A percentile compares a stretch with the other conserved stretches of the same genome.
Conservation (phyloP, 129 eudicot genomes). For the Artemisia argyi region DNA sequence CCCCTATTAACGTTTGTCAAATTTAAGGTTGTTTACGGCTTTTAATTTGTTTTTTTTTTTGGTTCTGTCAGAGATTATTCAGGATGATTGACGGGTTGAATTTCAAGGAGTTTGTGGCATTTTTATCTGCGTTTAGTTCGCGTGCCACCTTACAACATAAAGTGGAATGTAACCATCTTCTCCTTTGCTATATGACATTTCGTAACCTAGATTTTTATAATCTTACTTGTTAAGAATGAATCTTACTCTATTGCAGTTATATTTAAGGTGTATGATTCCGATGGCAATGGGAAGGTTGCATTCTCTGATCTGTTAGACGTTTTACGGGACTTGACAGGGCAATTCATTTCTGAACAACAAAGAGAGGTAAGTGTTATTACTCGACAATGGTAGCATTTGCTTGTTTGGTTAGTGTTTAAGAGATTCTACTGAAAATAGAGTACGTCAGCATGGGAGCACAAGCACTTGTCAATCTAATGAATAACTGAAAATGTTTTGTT, state of each 20-base stretch:
- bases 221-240: neutral
- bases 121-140: slow-evolving; percentile 90
- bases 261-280: slow-evolving; percentile 86
- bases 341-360: slow-evolving; percentile 81
- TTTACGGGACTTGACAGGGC: slow-evolving; percentile 80
- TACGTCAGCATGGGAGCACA: no score
- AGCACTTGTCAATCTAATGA: no score
- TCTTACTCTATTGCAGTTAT: slow-evolving; percentile 46
- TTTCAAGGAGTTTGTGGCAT: slow-evolving; percentile 87
- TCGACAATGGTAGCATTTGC: neutral
- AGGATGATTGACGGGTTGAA: slow-evolving; percentile 91
- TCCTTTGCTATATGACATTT: slow-evolving; percentile 2
- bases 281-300: slow-evolving; percentile 84
- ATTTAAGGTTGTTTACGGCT: neutral
- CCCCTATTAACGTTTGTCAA: neutral
- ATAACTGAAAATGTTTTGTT: no score
- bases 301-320: slow-evolving; percentile 80
- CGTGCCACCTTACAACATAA: slow-evolving; percentile 87
- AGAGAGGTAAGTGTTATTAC: slow-evolving; percentile 57
- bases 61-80: slow-evolving; percentile 57
- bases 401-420: slow-evolving; percentile 1
- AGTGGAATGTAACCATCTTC: slow-evolving; percentile 65
- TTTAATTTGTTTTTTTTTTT: slow-evolving; percentile 5
- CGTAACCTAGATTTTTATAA: slow-evolving; percentile 4
- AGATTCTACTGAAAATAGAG: no score